phyloP scores from a whole-genome alignment of 208 protist genomes.

The Vickermania spadyakhi region DNA sequence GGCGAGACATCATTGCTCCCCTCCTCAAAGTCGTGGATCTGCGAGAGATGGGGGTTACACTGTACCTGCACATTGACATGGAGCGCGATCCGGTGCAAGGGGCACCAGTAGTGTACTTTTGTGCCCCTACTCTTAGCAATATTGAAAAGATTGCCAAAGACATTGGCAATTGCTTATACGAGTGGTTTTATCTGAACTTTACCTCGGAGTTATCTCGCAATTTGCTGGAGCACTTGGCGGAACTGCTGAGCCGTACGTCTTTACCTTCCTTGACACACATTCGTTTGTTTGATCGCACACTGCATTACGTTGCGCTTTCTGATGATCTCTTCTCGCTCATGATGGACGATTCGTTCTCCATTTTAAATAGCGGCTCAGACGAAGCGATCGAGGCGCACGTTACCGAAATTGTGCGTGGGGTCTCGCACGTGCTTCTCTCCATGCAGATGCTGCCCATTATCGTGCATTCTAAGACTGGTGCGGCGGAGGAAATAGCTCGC shows the following conservation, averaged over 20 bases:
- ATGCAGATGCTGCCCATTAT: constrained; percentile 77
- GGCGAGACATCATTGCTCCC: constrained; percentile 83
- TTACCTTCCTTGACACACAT: constrained; percentile 73
- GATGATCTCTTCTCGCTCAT: constrained; percentile 84
- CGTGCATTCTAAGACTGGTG: constrained; percentile 65
- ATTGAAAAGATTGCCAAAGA: constrained; percentile 64
- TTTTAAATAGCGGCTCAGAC: constrained; percentile 57
- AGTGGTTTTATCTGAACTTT: constrained; percentile 88
- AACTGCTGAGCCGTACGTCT: constrained; percentile 28
- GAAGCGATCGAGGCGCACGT: constrained; percentile 68
- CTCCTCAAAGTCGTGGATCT: constrained; percentile 82
- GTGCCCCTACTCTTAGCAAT: constrained; percentile 81
- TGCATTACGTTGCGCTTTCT: constrained; percentile 77
- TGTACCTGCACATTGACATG: constrained; percentile 81
- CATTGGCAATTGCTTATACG: constrained; percentile 64
- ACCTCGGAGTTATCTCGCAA: constrained; percentile 58
- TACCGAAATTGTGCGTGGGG: constrained; percentile 54
- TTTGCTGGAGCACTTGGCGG: constrained; percentile 64
- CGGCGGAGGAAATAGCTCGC: constrained; percentile 68
- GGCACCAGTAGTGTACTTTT: constrained; percentile 87
- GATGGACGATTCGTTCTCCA: constrained; percentile 58
- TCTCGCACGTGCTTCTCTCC: constrained; percentile 77
- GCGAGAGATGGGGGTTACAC: constrained; percentile 79
- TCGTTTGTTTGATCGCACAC: constrained; percentile 69
- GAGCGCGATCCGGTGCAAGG: constrained; percentile 78